Conservation (phyloP, 805 yeast species). For the Huiozyma naganishii region DNA sequence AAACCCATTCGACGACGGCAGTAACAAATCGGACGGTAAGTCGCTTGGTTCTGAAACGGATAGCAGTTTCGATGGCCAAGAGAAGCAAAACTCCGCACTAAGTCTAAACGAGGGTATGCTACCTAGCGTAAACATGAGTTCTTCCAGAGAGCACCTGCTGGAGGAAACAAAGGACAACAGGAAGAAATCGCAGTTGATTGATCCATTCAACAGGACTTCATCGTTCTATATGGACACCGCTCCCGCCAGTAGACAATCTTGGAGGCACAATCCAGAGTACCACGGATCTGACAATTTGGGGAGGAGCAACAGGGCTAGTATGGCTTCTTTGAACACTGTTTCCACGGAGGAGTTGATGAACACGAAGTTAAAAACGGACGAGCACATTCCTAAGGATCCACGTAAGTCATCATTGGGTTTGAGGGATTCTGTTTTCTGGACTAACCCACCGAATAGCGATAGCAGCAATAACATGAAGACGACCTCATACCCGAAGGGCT, state of each 20-base stretch:
- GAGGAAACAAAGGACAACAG: constrained; percentile 10
- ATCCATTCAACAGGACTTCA: constrained; percentile 22
- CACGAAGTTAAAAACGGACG: constrained; percentile 63
- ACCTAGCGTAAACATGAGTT: background rate
- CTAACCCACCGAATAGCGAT: constrained; percentile 5
- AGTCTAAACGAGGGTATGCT: background rate
- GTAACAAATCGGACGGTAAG: constrained; percentile 40
- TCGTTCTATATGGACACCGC: constrained; percentile 26
- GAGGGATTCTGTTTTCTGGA: constrained; percentile 33
- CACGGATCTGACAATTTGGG: constrained; percentile 26
- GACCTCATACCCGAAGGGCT: background rate
- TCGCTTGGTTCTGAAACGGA: constrained; percentile 27
- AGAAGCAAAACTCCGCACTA: constrained; percentile 7
- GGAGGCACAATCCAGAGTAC: constrained; percentile 38
- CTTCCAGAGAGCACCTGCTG: background rate
- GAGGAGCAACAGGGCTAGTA: constrained; percentile 42
- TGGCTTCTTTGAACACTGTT: constrained; percentile 69
- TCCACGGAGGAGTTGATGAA: constrained; percentile 76
- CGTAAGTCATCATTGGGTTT: constrained; percentile 31
- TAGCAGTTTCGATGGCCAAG: constrained; percentile 35
- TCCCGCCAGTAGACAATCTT: constrained; percentile 37
- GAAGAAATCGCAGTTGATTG: constrained; percentile 11
- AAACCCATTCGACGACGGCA: constrained; percentile 26
- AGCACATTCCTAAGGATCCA: constrained; percentile 33
- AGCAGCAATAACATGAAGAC: background rate